A percentile compares a stretch with the other conserved stretches of the same genome.
Evolutionary conservation across 78 protist species (phyloP).

Genomic region (Dictyostelium capitatum): DNA sequence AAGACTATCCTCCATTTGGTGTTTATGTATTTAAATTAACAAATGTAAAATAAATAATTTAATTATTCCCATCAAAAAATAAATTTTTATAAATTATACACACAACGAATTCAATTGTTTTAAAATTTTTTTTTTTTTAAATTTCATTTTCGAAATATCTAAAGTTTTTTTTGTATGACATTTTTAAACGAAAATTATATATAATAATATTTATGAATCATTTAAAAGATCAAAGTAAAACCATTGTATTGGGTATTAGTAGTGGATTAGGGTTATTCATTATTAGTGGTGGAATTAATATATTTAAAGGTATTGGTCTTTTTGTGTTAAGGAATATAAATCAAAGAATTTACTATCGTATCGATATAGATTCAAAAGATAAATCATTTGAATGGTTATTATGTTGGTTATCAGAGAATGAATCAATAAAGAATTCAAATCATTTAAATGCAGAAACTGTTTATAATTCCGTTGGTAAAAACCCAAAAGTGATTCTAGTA

Average conservation of each 20-base stretch:
- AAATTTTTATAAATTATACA: too few relatives aligned
- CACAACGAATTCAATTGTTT: too few relatives aligned
- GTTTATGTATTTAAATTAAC: background rate
- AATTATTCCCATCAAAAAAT: too few relatives aligned
- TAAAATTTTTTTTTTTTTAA: too few relatives aligned
- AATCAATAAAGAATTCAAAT: slow-evolving; percentile 6
- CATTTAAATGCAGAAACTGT: slow-evolving; percentile 66
- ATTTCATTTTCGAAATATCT: too few relatives aligned
- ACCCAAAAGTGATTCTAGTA: slow-evolving; percentile 29
- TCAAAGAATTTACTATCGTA: slow-evolving; percentile 2
- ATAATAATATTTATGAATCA: too few relatives aligned
- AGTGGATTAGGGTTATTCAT: slow-evolving; percentile 26
- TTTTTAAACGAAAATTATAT: too few relatives aligned
- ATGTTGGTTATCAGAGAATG: slow-evolving; percentile 49
- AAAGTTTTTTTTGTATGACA: too few relatives aligned
- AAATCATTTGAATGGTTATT: slow-evolving; percentile 66
- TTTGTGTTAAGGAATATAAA: background rate
- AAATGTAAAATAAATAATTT: slow-evolving; percentile 27
- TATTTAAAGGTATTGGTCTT: background rate
- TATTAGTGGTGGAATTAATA: slow-evolving; percentile 6
- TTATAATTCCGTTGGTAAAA: slow-evolving; percentile 31
- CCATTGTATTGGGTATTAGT: slow-evolving; percentile 23
- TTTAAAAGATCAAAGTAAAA: slow-evolving; percentile 3
- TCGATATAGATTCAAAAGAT: slow-evolving; percentile 63
- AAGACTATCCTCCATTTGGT: background rate